Percentiles rank a stretch among this genome's conserved stretches.
phyloP scores from a whole-genome alignment of 1,284 basidiomycete genomes.

The Ustilago cynodontis region DNA sequence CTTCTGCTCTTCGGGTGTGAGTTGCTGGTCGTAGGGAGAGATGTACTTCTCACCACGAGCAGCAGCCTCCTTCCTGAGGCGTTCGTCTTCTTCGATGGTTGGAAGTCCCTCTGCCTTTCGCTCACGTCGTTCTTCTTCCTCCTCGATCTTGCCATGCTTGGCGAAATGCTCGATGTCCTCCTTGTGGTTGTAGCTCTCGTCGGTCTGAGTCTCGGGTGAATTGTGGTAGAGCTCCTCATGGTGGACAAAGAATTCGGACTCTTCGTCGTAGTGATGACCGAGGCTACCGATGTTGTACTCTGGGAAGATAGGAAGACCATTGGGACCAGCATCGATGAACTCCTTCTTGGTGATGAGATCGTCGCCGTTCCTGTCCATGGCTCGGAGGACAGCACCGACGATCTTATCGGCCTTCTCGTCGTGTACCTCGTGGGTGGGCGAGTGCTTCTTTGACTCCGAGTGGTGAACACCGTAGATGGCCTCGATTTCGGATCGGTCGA shows the following conservation, averaged over 20 bases:
- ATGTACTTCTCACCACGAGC: slow-evolving; percentile 60
- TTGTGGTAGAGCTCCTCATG: slow-evolving; percentile 85
- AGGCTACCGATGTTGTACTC: slow-evolving; percentile 74
- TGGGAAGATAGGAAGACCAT: slow-evolving; percentile 82
- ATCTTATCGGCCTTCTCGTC: slow-evolving; percentile 87
- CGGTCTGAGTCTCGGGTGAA: slow-evolving; percentile 95
- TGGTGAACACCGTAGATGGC: slow-evolving; percentile 86
- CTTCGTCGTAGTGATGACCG: slow-evolving; percentile 85
- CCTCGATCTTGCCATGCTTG: slow-evolving; percentile 89
- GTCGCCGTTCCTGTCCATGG: slow-evolving; percentile 84
- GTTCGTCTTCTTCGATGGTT: slow-evolving; percentile 66
- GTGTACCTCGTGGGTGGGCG: slow-evolving; percentile 81
- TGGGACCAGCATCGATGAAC: slow-evolving; percentile 82
- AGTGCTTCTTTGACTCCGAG: slow-evolving; percentile 87
- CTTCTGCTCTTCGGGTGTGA: slow-evolving; percentile 52
- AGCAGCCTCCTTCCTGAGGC: slow-evolving; percentile 54
- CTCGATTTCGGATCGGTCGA: slow-evolving; percentile 71
- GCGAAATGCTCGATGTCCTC: slow-evolving; percentile 82
- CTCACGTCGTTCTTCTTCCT: slow-evolving; percentile 83
- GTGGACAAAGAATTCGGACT: slow-evolving; percentile 70
- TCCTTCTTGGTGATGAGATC: slow-evolving; percentile 83
- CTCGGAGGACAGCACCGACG: slow-evolving; percentile 79
- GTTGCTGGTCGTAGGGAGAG: slow-evolving; percentile 65
- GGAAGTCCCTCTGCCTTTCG: slow-evolving; percentile 84
- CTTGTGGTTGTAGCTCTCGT: slow-evolving; percentile 91